Evolutionary conservation across 305 asterid genomes (phyloP), one percentile per base, ranked within the genome.

Genomic region (Euphrasia arctica): DNA sequence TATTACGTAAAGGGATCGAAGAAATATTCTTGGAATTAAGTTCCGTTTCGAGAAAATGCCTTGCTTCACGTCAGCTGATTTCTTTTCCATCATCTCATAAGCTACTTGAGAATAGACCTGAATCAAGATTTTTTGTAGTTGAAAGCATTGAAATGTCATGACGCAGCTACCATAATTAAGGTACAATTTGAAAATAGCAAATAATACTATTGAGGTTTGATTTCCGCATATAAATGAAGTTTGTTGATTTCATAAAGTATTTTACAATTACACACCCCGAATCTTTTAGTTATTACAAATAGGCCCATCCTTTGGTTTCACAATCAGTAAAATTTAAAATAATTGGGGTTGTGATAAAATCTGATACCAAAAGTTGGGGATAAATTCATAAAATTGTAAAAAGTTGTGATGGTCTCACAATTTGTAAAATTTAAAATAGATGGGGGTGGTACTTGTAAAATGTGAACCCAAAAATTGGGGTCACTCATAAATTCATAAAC

Each of bases 51-150:
- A 85, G 83, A 89, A 87, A 55, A 85, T 69, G 49, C 87, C 90
- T 75, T 84, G 56, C 45, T 65, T 87, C 55, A 79, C 87, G 75
- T 92, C 98, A 4, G 97, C 96, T 5, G 95, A 87, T 75, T 84
- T 81, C 85, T 76, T 81, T 72, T 89, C 98, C 95, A 92, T 92
- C 52, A 89, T 85, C 75, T 87, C 97, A 5, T 89, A 87, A 5
- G 97, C 97, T 60, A 89, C 97, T 83, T 92, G 98, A 66, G 97
- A 87, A 66, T 92, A 92, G 0, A 92, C 86, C 98, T 89, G 82
- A 60, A 9, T 10, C 18, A 4, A 11, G 14, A 50, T 9, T 51
- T 10, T 10, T 34, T 36, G 18, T 48, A 60, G 55, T 43, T 10
- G 15, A 41, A 18, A 54, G 34, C 59, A 25, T 13, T 13, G 9